Evolutionary conservation across 345 rosid species (phyloP).

Genomic region (Theobroma cacao): DNA sequence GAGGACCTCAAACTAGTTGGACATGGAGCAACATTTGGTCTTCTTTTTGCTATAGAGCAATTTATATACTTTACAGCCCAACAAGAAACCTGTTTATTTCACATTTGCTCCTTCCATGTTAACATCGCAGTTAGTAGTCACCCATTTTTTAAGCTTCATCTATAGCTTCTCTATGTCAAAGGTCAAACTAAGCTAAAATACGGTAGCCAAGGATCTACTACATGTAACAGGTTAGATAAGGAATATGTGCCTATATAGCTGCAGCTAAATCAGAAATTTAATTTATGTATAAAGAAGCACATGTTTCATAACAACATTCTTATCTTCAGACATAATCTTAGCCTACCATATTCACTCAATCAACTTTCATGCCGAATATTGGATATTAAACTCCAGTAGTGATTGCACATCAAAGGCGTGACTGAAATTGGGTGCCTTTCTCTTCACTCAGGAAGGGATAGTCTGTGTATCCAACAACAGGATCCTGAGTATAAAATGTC

Average conservation of each 20-base stretch:
- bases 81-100: neutral
- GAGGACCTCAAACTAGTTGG: neutral
- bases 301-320: neutral
- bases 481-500: conserved; percentile 74
- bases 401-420: conserved; percentile 6
- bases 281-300: neutral
- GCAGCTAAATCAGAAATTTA: neutral
- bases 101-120: neutral
- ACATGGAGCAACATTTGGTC: neutral
- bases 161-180: neutral
- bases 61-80: neutral
- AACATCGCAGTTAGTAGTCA: neutral
- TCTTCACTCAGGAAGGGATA: conserved; percentile 46
- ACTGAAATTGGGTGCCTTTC: conserved; percentile 7
- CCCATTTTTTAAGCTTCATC: neutral
- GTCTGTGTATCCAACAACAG: conserved; percentile 72
- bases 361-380: neutral
- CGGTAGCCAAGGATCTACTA: neutral
- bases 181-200: neutral
- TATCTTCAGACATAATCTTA: neutral
- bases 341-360: too few relatives aligned
- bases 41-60: neutral
- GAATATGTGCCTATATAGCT: neutral
- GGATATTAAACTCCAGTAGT: neutral
- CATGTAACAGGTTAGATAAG: neutral